Percentiles rank a stretch among this genome's conserved stretches.
Conservation (phyloP, 768 basidiomycete species). For the Mrakia gelida region DNA sequence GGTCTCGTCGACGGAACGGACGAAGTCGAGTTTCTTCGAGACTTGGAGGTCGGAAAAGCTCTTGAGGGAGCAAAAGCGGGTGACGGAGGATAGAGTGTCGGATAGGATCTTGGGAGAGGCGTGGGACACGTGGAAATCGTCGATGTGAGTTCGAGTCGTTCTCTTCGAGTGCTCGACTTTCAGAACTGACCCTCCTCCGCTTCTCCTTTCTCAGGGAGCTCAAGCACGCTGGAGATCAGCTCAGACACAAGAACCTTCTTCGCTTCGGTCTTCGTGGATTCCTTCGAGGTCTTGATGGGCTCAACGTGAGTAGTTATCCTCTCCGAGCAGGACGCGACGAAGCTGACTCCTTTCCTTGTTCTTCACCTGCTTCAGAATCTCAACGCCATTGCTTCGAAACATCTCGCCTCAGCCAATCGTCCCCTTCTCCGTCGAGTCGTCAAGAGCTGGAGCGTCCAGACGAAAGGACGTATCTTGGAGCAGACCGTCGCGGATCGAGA, state of each 20-base stretch:
- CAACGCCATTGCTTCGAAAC: background rate
- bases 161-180: background rate
- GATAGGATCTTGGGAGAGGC: constrained; percentile 52
- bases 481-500: background rate
- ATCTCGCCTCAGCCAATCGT: background rate
- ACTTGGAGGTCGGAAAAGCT: constrained; percentile 55
- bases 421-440: background rate
- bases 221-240: background rate
- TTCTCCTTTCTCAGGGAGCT: background rate
- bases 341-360: background rate
- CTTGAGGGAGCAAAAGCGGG: constrained; percentile 45
- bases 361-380: background rate
- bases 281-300: background rate
- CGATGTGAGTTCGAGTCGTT: constrained; percentile 49
- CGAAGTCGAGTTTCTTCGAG: constrained; percentile 48
- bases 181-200: no score
- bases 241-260: background rate
- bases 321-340: no score
- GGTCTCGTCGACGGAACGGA: background rate
- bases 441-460: background rate
- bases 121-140: constrained; percentile 58
- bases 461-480: background rate
- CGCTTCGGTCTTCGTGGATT: background rate
- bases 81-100: constrained; percentile 16
- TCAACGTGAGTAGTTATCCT: background rate